phyloP scores from a whole-genome alignment of 345 rosid genomes.

The Populus tremula region DNA sequence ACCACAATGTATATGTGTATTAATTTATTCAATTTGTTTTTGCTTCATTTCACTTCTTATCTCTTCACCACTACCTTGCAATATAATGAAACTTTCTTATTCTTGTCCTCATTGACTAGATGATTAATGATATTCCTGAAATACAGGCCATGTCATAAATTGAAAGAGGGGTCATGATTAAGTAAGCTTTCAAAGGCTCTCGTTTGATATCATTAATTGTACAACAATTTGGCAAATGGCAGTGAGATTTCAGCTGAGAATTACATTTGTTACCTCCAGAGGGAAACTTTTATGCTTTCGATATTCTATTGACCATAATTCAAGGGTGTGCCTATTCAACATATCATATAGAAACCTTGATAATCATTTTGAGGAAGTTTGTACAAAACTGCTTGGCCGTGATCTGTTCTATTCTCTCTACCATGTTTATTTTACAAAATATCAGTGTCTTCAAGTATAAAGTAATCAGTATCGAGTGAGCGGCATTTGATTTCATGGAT shows the following conservation, averaged over 20 bases:
- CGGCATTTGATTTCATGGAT: neutral
- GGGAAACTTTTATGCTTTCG: neutral
- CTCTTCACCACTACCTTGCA: neutral
- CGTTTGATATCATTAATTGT: neutral
- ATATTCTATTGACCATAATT: neutral
- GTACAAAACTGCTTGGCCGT: neutral
- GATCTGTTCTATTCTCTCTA: neutral
- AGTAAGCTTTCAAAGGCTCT: neutral
- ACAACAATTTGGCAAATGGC: neutral
- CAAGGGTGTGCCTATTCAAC: neutral
- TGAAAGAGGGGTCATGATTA: neutral
- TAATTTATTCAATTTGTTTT: neutral
- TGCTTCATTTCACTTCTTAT: neutral
- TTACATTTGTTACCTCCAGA: neutral
- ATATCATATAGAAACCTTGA: neutral
- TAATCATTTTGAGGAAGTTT: neutral
- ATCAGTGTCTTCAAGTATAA: neutral
- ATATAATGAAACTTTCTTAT: neutral
- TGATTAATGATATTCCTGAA: neutral
- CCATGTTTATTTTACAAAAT: neutral
- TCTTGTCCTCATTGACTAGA: neutral
- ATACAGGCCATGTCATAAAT: neutral
- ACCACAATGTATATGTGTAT: neutral
- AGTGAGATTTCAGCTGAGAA: neutral
- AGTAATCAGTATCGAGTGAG: neutral